Conservation (phyloP, 768 basidiomycete genomes). For the Boletus insuetus region DNA sequence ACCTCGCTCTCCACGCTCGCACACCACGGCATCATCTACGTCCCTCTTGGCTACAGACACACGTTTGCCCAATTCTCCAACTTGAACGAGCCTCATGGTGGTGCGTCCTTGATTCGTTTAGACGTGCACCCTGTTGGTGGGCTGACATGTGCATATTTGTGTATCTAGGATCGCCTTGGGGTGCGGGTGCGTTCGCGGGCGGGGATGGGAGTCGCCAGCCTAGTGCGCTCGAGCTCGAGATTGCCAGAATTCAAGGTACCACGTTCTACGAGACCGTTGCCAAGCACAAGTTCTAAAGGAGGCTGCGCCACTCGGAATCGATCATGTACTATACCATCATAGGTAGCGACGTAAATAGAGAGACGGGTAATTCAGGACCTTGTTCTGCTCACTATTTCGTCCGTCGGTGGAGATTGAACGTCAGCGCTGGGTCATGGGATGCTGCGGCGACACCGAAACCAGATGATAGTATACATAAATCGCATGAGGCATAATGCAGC, state of each 20-base stretch:
- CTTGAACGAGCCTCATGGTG: constrained; percentile 53
- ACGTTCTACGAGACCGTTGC: constrained; percentile 52
- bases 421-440: too few relatives aligned
- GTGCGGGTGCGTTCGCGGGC: constrained; percentile 63
- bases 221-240: constrained; percentile 45
- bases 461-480: too few relatives aligned
- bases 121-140: too few relatives aligned
- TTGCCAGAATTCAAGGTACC: constrained; percentile 52
- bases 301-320: too few relatives aligned
- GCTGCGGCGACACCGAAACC: too few relatives aligned
- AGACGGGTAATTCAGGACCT: too few relatives aligned
- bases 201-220: constrained; percentile 48
- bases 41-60: constrained; percentile 68
- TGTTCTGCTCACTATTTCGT: too few relatives aligned
- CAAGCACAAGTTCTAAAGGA: constrained; percentile 28
- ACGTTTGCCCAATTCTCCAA: constrained; percentile 41
- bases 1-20: constrained; percentile 53
- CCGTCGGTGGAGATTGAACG: too few relatives aligned
- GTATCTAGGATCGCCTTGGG: constrained; percentile 66
- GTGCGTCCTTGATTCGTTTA: constrained; percentile 33
- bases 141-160: background rate
- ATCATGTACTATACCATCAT: too few relatives aligned
- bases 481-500: too few relatives aligned
- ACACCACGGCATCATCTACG: constrained; percentile 75
- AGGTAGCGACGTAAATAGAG: too few relatives aligned